Conservation (phyloP, 2,329 filamentous ascomycete species). For the Cladosporium halotolerans region DNA sequence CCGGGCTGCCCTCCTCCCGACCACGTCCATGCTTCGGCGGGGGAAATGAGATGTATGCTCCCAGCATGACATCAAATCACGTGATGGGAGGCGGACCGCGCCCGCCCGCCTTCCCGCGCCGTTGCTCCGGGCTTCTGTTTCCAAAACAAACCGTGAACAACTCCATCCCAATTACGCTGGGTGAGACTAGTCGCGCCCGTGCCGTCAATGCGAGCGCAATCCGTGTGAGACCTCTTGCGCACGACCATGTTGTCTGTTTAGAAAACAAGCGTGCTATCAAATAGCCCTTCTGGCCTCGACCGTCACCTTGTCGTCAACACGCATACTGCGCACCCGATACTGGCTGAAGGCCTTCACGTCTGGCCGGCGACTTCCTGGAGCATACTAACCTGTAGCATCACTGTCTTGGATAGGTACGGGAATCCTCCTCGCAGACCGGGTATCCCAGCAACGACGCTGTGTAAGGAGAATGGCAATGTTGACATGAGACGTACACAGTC, state of each 20-base stretch:
- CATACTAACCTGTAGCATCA: slow-evolving; percentile 2
- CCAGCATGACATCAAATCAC: background rate
- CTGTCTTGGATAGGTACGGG: slow-evolving; percentile 10
- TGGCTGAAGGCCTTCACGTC: slow-evolving; percentile 2
- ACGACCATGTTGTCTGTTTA: slow-evolving; percentile 12
- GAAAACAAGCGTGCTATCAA: slow-evolving; percentile 7
- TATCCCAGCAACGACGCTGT: slow-evolving; percentile 2
- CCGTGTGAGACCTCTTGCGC: slow-evolving; percentile 11
- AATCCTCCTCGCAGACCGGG: background rate
- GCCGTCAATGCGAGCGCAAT: slow-evolving; percentile 8
- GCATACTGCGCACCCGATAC: background rate
- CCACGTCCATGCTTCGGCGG: too few relatives aligned
- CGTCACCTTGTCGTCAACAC: slow-evolving; percentile 1
- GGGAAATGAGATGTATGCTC: too few relatives aligned
- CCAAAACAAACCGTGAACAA: background rate
- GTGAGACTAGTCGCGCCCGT: slow-evolving; percentile 10
- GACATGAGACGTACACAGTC: slow-evolving; percentile 2
- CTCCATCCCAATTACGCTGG: slow-evolving; percentile 5
- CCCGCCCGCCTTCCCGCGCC: background rate
- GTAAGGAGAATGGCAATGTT: slow-evolving; percentile 1
- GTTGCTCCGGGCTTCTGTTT: background rate
- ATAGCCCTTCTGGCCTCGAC: slow-evolving; percentile 6
- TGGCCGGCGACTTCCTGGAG: slow-evolving; percentile 6
- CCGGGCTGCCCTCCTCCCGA: too few relatives aligned
- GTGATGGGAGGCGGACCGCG: background rate